These are phyloP conservation scores for Brassica incana DNA, from an alignment of 345 rosid genomes.

Conservation along the genomic window DNA sequence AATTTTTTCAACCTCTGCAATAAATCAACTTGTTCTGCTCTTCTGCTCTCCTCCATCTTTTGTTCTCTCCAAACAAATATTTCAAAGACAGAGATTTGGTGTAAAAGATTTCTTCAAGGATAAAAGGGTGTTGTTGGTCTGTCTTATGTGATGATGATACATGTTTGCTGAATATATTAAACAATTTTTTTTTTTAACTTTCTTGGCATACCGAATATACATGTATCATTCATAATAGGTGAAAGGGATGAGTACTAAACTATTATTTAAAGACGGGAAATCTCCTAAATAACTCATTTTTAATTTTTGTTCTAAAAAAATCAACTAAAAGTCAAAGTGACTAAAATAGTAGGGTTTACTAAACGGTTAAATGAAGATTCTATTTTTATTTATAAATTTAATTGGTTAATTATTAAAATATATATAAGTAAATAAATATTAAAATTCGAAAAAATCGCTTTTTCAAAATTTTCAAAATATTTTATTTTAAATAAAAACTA, in stretches of 20 bases:
- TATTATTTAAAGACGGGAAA: not conserved
- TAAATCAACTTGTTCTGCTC: conserved; percentile 20
- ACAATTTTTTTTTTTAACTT: not conserved
- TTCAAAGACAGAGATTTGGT: conserved; percentile 21
- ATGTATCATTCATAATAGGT: not conserved
- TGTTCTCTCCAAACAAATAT: not conserved
- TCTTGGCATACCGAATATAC: conserved; percentile 3
- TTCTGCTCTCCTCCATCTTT: conserved; percentile 27
- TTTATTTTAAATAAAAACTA: too few relatives aligned
- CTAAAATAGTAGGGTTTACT: too few relatives aligned
- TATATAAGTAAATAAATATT: too few relatives aligned
- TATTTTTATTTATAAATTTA: too few relatives aligned
- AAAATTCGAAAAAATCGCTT: too few relatives aligned
- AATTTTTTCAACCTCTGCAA: conserved; percentile 38
- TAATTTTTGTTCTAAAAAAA: too few relatives aligned
- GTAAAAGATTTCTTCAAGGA: not conserved
- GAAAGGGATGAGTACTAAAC: not conserved
- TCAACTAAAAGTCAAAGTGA: too few relatives aligned
- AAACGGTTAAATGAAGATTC: too few relatives aligned
- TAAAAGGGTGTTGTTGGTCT: not conserved
- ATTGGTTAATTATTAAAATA: too few relatives aligned
- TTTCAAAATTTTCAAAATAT: too few relatives aligned
- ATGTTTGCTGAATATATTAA: conserved; percentile 15
- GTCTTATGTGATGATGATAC: conserved; percentile 7
- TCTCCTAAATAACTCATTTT: too few relatives aligned